Base-by-base conservation (phyloP, 2,329 filamentous ascomycete genomes). In the Alternaria viburni region DNA sequence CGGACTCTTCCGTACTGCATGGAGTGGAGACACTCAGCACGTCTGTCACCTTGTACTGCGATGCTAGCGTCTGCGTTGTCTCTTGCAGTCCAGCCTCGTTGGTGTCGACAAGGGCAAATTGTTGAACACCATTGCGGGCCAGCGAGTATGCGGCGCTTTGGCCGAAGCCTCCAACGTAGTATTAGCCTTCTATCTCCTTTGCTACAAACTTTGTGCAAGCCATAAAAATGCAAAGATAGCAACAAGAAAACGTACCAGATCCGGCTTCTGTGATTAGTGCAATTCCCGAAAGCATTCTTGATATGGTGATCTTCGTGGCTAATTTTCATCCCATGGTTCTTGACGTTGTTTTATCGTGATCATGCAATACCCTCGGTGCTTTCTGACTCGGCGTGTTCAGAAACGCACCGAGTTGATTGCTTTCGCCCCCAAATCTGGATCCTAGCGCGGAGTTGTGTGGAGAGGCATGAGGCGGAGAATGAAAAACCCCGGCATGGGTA, bases 1-100 rank as follows among this genome's bases (percentile, higher is more conserved):
- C 69, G 11, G 77, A 79, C 1, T 70, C 59, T 11, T 80, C 60
- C 26, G 49, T 57, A 23, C 32, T 59, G 7, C 59, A 54, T 41
- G 64, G 50, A 23, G 54, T 51, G 17, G 59, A 51, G 8, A 66
- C 43, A 15, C 57, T 57, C n/a, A 68, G 51, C 17, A 66, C 51
- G 28, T 61, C 57, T 23, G 49, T 43, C 4, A 62, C 36, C 11
- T 52, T 51, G 52, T 66, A 46, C 19, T 49, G n/a, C 12, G 32
- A 54, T 28, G 47, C 59, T 36, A 67, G 54, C 19, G 26, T 56
- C 21, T 62, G 23, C 21, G 32, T 58, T 6, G 66, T 67, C 15
- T 63, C 63, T 28, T 60, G 51, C 26, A 69, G 51, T 23, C 61
- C 61, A 3, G 52, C 57, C 49, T 55, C 26, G n/a, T 65, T 63